phyloP scores from a whole-genome alignment of 1,284 basidiomycete genomes.

The Moesziomyces sp. region DNA sequence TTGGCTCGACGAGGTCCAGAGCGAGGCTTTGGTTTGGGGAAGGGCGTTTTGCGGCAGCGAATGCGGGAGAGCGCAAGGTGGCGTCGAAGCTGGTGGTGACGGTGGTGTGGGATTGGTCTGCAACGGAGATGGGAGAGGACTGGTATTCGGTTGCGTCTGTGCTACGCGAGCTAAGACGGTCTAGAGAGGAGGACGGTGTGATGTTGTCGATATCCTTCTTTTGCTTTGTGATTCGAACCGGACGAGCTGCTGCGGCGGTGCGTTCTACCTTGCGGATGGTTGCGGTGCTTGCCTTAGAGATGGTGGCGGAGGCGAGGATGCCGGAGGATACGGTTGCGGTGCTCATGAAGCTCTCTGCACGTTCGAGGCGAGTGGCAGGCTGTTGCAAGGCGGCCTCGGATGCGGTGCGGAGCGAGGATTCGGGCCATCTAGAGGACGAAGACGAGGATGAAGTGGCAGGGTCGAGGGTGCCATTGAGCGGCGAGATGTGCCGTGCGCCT shows the following conservation, averaged over 20 bases:
- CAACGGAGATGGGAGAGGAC: slow-evolving; percentile 13
- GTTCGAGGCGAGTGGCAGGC: slow-evolving; percentile 11
- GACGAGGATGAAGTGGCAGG: slow-evolving; percentile 10
- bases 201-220: slow-evolving; percentile 12
- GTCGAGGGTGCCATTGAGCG: slow-evolving; percentile 24
- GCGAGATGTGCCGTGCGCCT: slow-evolving; percentile 22
- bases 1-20: slow-evolving; percentile 12
- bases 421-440: slow-evolving; percentile 10
- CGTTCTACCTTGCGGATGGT: slow-evolving; percentile 36
- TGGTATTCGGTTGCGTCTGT: slow-evolving; percentile 18
- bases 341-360: slow-evolving; percentile 43
- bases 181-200: slow-evolving; percentile 29
- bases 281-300: slow-evolving; percentile 38
- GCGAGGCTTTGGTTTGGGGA: not conserved
- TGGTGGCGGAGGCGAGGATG: slow-evolving; percentile 27
- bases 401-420: slow-evolving; percentile 3
- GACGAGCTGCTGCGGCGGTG: slow-evolving; percentile 18
- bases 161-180: slow-evolving; percentile 15
- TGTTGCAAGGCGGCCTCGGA: not conserved
- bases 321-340: slow-evolving; percentile 18
- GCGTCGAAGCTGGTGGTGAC: slow-evolving; percentile 23
- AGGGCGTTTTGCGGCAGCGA: not conserved
- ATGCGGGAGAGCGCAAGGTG: slow-evolving; percentile 6
- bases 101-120: slow-evolving; percentile 19
- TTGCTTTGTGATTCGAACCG: slow-evolving; percentile 29